Conservation (phyloP, 2,329 filamentous ascomycete genomes). For the Leptographium wingfieldii region DNA sequence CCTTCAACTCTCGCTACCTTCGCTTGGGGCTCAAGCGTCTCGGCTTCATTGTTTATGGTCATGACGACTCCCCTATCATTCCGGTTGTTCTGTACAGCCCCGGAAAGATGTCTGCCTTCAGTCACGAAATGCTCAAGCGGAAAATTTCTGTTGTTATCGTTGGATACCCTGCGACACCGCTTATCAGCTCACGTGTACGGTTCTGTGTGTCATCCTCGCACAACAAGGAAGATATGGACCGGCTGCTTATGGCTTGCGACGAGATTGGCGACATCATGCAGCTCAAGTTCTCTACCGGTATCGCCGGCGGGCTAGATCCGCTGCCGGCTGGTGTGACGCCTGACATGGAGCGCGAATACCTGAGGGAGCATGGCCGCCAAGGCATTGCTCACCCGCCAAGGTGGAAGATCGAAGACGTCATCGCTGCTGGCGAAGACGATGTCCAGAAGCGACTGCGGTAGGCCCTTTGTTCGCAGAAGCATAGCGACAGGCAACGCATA, state of each 20-base stretch:
- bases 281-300: constrained; percentile 92
- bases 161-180: constrained; percentile 88
- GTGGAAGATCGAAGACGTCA: constrained; percentile 75
- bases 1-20: constrained; percentile 98
- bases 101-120: constrained; percentile 98
- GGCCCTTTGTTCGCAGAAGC: constrained; percentile 9
- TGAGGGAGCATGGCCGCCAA: constrained; percentile 48
- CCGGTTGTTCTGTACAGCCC: constrained; percentile 92
- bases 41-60: constrained; percentile 91
- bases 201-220: constrained; percentile 95
- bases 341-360: constrained; percentile 60
- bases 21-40: constrained; percentile 92
- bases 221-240: constrained; percentile 96
- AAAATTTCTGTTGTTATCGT: constrained; percentile 98
- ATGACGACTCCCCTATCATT: constrained; percentile 96
- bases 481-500: constrained; percentile 1
- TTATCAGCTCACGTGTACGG: constrained; percentile 86
- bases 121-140: constrained; percentile 93
- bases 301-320: constrained; percentile 75
- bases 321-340: constrained; percentile 58
- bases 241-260: constrained; percentile 77
- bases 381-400: constrained; percentile 65
- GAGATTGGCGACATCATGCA: constrained; percentile 86
- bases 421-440: constrained; percentile 37
- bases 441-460: constrained; percentile 18